Base-by-base conservation (phyloP, 768 basidiomycete species). In the Mycena indigotica region DNA sequence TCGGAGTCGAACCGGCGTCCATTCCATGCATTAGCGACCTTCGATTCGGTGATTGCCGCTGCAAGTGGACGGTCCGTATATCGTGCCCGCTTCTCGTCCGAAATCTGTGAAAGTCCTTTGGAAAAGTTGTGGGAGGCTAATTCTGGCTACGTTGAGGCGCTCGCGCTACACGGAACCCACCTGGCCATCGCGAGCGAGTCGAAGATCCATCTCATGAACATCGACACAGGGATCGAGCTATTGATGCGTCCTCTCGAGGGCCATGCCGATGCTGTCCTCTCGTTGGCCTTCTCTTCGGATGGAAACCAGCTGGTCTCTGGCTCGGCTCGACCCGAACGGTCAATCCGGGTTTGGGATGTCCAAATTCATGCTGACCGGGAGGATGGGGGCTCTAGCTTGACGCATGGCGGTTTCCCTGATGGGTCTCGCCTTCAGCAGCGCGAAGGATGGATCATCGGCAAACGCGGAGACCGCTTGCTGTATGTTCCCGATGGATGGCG, bases 251-350 rank as follows among this genome's bases (percentile, higher is more conserved):
- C 38, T 4, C 28, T 62, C 16, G 24, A 16, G 16, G 67, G 67
- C 19, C 67, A 67, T 30, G 56, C 10, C 25, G 50, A 62, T 12
- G 25, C 13, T 16, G 56, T 68, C 16, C 55, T 44, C 1, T 60
- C 60, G 16, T 19, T 69, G 10, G 51, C 58, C 17, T 67, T 67
- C 23, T 69, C 68, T 5, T 51, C 50, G 2, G 62, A 65, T 25
- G 69, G 65, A 5, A 40, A 29, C 16, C 61, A 52, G 3, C 62
- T 70, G 13, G 66, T 62, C 0, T 67, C 68, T 15, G 61, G 67
- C 13, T 65, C 59, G 1, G n/a, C n/a, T n/a, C n/a, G n/a, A n/a
- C 4, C 17, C 2, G 66, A 68, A 26, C 52, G 32, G 8, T 54
- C 54, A n/a, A 38, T 64, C 8, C 52, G 66, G 1, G 55, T 57